Evolutionary conservation across 306 rosid genomes (phyloP), one percentile per base, ranked within the genome.

Genomic region (Rosa lucieae): DNA sequence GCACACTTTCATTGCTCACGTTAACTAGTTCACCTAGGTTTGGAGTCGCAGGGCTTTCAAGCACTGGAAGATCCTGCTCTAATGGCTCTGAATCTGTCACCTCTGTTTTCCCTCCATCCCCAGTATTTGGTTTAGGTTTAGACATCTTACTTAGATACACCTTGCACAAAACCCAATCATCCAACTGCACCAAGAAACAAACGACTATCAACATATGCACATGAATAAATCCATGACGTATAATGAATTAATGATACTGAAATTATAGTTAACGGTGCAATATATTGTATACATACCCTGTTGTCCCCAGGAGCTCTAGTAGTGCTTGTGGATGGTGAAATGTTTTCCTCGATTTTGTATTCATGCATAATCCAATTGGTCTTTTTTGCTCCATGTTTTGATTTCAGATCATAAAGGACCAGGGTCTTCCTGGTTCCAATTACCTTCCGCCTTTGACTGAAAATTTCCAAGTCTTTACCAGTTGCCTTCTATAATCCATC

Each of bases 301-400:
- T 55, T 55, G 26, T 55, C 62, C 11, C 23, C 61, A n/a, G 61
- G 58, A 55, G 26, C 61, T 55, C 61, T 55, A n/a, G 61, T n/a
- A 55, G 26, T 55, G 15, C 4, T 20, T 52, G 21, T 5, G 10
- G 63, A n/a, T 9, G 63, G 29, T 56, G 29, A 3, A 9, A 56
- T n/a, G 63, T 23, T 56, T n/a, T 21, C 13, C 1, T 56, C 4
- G 5, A 56, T 56, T 56, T 5, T 56, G 62, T 6, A 56, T n/a
- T 56, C 63, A n/a, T 56, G 63, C 63, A 56, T 56, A 56, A 56
- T 56, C 63, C 63, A n/a, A 32, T 56, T 5, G 32, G 63, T 56
- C 63, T 56, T 56, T 56, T n/a, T 21, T 56, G 9, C 63, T 8
- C 13, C 63, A 56, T 56, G 13, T n/a, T 56, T n/a, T n/a, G 63